These are phyloP conservation scores for Kewa caespitosa DNA, from an alignment of 179 eudicot genomes.

Conservation along the genomic window DNA sequence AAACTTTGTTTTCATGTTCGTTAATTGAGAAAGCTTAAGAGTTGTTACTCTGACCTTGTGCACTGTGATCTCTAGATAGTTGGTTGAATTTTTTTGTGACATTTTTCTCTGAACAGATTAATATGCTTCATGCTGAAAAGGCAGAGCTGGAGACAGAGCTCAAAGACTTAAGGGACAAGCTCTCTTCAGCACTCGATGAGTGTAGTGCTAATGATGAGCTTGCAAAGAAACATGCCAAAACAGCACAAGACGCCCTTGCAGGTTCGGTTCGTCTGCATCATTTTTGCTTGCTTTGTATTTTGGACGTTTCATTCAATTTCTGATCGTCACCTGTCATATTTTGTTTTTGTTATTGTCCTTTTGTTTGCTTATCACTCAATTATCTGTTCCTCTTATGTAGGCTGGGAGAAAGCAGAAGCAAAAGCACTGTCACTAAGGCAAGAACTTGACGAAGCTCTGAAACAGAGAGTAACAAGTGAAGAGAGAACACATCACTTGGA, in stretches of 20 bases:
- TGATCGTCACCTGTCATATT: background rate
- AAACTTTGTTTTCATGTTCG: background rate
- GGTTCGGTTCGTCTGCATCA: constrained; percentile 35
- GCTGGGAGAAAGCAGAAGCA: constrained; percentile 84
- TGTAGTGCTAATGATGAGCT: constrained; percentile 63
- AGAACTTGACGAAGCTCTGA: constrained; percentile 63
- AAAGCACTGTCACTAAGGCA: constrained; percentile 56
- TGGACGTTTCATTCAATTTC: no score
- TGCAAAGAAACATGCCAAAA: constrained; percentile 61
- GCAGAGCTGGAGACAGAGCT: constrained; percentile 60
- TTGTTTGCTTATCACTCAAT: background rate
- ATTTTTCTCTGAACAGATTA: constrained; percentile 44
- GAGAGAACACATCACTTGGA: constrained; percentile 60
- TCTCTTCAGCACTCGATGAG: constrained; percentile 55
- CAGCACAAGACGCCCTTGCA: constrained; percentile 82
- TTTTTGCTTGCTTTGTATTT: background rate
- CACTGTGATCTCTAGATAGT: background rate
- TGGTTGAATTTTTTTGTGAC: constrained; percentile 21
- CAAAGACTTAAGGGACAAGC: constrained; percentile 50
- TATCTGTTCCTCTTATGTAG: constrained; percentile 26
- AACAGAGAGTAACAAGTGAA: constrained; percentile 56
- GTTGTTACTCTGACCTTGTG: background rate
- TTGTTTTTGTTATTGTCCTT: background rate
- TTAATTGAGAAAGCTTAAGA: constrained; percentile 8
- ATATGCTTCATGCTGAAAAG: constrained; percentile 53